These are phyloP conservation scores for Cutaneotrichosporon curvatum DNA, from an alignment of 1,284 basidiomycete genomes.

Conservation along the genomic window DNA sequence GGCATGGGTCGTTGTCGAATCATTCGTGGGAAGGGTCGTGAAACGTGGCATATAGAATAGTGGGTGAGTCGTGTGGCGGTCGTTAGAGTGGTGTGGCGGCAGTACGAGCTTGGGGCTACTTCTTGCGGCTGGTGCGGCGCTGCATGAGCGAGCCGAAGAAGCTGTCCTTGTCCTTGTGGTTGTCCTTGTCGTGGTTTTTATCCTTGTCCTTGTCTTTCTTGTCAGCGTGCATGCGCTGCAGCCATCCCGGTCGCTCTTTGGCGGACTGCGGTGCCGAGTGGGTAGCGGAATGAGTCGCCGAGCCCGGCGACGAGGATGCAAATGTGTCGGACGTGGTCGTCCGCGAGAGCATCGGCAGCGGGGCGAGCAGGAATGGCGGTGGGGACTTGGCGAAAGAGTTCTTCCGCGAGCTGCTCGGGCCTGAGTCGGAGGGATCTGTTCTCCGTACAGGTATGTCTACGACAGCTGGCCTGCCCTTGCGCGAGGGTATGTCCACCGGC, in stretches of 20 bases:
- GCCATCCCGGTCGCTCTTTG: not conserved
- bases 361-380: too few species aligned
- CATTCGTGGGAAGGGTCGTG: too few species aligned
- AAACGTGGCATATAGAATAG: too few species aligned
- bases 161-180: conserved; percentile 6
- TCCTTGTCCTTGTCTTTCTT: not conserved
- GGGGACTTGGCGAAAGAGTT: too few species aligned
- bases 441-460: too few species aligned
- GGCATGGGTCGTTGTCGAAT: too few species aligned
- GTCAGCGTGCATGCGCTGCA: not conserved
- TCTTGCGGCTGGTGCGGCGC: conserved; percentile 5
- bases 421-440: too few species aligned
- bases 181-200: conserved; percentile 3
- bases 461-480: not conserved
- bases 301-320: not conserved
- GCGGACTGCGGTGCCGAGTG: not conserved
- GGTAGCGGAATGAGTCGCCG: not conserved
- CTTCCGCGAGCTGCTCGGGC: too few species aligned
- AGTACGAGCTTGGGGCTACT: too few species aligned
- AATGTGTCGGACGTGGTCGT: not conserved
- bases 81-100: too few species aligned
- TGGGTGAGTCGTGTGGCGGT: too few species aligned
- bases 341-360: too few species aligned
- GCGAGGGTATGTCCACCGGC: not conserved
- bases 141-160: conserved; percentile 9